phyloP scores from a whole-genome alignment of 192 early-diverging fungal genomes.

The Coemansia reversa region DNA sequence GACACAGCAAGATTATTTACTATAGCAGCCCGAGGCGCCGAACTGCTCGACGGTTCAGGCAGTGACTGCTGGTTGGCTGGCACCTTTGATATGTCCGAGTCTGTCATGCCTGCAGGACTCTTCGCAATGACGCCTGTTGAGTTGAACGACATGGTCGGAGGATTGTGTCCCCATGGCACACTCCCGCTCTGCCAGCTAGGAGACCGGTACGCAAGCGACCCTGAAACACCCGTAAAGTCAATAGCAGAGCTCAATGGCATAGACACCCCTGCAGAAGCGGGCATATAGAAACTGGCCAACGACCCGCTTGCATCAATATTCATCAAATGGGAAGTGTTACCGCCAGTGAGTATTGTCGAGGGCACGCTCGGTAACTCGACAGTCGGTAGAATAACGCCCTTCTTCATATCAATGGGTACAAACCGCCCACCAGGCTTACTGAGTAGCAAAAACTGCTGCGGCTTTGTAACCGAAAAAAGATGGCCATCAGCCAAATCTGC shows the following conservation, averaged over 20 bases:
- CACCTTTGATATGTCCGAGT: slow-evolving; percentile 1
- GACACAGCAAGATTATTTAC: background rate
- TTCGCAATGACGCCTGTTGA: slow-evolving; percentile 21
- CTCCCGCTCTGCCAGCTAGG: slow-evolving; percentile 53
- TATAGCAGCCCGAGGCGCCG: background rate
- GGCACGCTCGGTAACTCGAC: slow-evolving; percentile 38
- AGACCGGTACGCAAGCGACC: slow-evolving; percentile 35
- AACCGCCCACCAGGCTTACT: slow-evolving; percentile 57
- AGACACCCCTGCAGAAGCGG: slow-evolving; percentile 16
- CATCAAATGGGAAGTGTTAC: slow-evolving; percentile 50
- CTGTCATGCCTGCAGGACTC: slow-evolving; percentile 18
- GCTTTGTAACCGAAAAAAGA: background rate
- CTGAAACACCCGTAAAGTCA: slow-evolving; percentile 22
- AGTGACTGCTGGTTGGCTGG: slow-evolving; percentile 3
- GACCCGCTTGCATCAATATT: slow-evolving; percentile 37
- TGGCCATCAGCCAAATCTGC: background rate
- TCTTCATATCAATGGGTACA: slow-evolving; percentile 51
- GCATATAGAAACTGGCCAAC: slow-evolving; percentile 25
- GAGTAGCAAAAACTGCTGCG: slow-evolving; percentile 43
- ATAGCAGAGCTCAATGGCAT: slow-evolving; percentile 18
- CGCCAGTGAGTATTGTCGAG: slow-evolving; percentile 22
- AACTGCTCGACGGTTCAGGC: background rate
- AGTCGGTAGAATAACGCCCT: slow-evolving; percentile 37
- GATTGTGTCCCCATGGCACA: slow-evolving; percentile 28
- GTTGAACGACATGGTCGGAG: slow-evolving; percentile 14